These are phyloP conservation scores for Nemania abortiva DNA, from an alignment of 2,329 filamentous ascomycete species.

Conservation along the genomic window DNA sequence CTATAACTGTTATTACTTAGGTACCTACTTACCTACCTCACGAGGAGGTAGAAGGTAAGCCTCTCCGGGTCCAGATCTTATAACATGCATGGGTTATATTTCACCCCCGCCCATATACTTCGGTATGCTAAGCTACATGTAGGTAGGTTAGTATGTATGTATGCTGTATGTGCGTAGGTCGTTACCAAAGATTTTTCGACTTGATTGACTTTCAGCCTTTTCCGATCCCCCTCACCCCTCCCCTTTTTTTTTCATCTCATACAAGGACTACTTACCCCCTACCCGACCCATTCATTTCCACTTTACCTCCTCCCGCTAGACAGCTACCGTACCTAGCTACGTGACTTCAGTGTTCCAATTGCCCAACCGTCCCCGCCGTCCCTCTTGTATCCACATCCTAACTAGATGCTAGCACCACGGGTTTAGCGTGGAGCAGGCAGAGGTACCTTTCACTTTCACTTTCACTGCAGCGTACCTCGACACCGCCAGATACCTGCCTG, in stretches of 20 bases:
- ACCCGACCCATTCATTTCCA: slow-evolving; percentile 11
- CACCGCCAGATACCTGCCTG: no score
- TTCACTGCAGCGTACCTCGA: background rate
- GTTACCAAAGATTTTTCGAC: background rate
- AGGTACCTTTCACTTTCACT: slow-evolving; percentile 3
- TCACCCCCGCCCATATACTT: no score
- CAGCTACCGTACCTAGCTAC: background rate
- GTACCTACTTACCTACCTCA: no score
- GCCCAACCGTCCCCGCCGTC: slow-evolving; percentile 7
- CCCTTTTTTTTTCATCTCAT: slow-evolving; percentile 14
- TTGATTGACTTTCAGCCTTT: slow-evolving; percentile 20
- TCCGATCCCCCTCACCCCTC: background rate
- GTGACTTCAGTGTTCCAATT: background rate
- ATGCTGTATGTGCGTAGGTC: background rate
- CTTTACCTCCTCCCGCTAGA: slow-evolving; percentile 2
- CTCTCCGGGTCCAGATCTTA: no score
- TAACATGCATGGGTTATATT: no score
- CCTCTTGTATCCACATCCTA: slow-evolving; percentile 3
- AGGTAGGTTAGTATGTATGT: background rate
- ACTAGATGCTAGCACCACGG: slow-evolving; percentile 8
- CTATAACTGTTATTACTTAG: no score
- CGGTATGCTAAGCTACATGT: no score
- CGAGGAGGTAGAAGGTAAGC: no score
- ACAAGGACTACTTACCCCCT: background rate
- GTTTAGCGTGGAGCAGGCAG: slow-evolving; percentile 4